Base-by-base conservation (phyloP, 176 grass and related monocot species). In the Echinochloa phyllopogon region DNA sequence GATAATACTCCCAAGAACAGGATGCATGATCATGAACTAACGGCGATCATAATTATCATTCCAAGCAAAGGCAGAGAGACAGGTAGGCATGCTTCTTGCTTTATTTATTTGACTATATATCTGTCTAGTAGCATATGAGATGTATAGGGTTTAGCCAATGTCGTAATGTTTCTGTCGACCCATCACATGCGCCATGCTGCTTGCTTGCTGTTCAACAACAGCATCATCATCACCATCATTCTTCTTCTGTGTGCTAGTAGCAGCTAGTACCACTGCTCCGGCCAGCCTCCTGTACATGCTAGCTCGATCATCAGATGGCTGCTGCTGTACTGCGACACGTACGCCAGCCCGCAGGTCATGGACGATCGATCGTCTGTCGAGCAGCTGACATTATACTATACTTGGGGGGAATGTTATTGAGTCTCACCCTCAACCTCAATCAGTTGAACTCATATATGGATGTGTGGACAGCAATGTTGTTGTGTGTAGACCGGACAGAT, bases 1-100 rank as follows among this genome's bases (percentile, higher is more conserved):
- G 55, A 86, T 80, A 80, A 80, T 86, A 74, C 61, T 86, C 76
- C 85, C 76, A 86, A 86, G 77, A 80, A 86, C 44, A 37, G 84
- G 74, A 69, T 67, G 42, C 84, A 87, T 33, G 29, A 33, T 68
- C 80, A 78, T 82, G 85, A 56, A 51, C 29, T 33, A 33, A 33
- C 7, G 64, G 12, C 43, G 56, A 83, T 63, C 27, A 82, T 72
- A 82, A 82, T 63, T 72, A 83, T 75, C 61, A 61, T 74, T 74
- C 60, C 11, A 47, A 49, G 29, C 59, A 60, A 23, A 63, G 45
- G 57, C 13, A 17, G 69, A 17, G 69, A 9, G 69, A 70, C 41
- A 76, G 52, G 45, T 79, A 61, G 5, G 52, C 65, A 42, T 48
- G 68, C 77, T 25, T 25, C 52, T 60, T 79, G 37, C 17, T 45